Evolutionary conservation across 1,139 yeast genomes (phyloP).

Genomic region (Torulaspora pretoriensis): DNA sequence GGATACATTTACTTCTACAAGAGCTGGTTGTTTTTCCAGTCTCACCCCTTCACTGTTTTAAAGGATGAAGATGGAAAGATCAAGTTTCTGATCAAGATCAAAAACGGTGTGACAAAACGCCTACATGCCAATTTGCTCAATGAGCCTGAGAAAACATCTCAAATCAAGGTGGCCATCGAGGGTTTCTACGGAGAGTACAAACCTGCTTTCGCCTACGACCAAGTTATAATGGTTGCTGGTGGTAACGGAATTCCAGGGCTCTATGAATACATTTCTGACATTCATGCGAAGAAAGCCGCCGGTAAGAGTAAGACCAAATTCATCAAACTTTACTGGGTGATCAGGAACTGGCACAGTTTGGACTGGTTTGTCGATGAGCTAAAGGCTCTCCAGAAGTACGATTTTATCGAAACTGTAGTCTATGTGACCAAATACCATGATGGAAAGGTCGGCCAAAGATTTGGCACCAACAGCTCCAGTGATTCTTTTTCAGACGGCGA

Average conservation of each 20-base stretch:
- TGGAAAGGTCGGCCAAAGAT: conserved; percentile 18
- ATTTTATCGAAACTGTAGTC: conserved; percentile 40
- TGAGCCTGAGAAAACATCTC: conserved; percentile 21
- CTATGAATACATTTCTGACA: conserved; percentile 35
- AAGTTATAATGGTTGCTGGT: conserved; percentile 53
- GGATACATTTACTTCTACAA: conserved; percentile 53
- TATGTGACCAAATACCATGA: conserved; percentile 40
- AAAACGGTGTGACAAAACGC: conserved; percentile 43
- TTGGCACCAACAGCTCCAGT: conserved; percentile 4
- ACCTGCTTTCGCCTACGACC: conserved; percentile 53
- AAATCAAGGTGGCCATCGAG: conserved; percentile 44
- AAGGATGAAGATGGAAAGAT: conserved; percentile 38
- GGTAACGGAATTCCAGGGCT: conserved; percentile 73
- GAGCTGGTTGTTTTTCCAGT: conserved; percentile 56
- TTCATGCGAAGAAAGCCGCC: conserved; percentile 20
- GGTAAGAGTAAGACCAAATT: conserved; percentile 23
- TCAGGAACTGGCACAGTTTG: conserved; percentile 46
- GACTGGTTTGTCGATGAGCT: conserved; percentile 54
- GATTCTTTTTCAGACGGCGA: conserved; percentile 1
- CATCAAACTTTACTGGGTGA: conserved; percentile 49
- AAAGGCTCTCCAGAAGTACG: conserved; percentile 32
- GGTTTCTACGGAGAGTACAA: conserved; percentile 59
- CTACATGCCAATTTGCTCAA: conserved; percentile 32
- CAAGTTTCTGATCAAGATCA: conserved; percentile 43
- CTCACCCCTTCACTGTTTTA: conserved; percentile 62